Evolutionary conservation across 345 rosid genomes (phyloP).

Genomic region (Erodium maritimum): DNA sequence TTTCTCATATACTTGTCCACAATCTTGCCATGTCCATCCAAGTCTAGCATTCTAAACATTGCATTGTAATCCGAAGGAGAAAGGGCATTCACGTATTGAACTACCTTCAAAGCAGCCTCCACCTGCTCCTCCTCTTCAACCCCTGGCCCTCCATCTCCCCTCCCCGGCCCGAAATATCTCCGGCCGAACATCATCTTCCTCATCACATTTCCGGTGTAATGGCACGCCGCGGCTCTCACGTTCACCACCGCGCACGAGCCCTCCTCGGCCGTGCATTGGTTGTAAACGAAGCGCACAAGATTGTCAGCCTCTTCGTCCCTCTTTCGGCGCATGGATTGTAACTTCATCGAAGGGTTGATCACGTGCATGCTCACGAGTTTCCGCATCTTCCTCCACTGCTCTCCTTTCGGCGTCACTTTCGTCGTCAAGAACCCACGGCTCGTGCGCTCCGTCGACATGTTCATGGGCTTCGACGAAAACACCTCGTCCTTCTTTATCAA

Average conservation of each 20-base stretch:
- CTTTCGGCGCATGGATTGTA: slow-evolving; percentile 1
- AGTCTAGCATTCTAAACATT: slow-evolving; percentile 25
- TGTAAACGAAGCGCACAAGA: slow-evolving; percentile 11
- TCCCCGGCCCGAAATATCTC: slow-evolving; percentile 38
- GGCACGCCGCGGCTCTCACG: slow-evolving; percentile 19
- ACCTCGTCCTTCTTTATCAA: slow-evolving; percentile 15
- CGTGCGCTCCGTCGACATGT: slow-evolving; percentile 2
- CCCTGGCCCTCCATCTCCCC: too few relatives aligned
- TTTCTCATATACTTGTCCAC: slow-evolving; percentile 11
- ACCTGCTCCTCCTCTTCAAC: slow-evolving; percentile 37
- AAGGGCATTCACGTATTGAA: slow-evolving; percentile 25
- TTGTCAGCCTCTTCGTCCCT: slow-evolving; percentile 20
- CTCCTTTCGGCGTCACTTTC: slow-evolving; percentile 2
- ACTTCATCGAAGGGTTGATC: slow-evolving; percentile 1
- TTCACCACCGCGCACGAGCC: slow-evolving; percentile 11
- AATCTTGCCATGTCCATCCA: slow-evolving; percentile 44
- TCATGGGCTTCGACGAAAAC: slow-evolving; percentile 11
- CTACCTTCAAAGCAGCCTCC: slow-evolving; percentile 25
- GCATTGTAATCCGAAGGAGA: slow-evolving; percentile 44
- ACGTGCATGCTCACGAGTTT: slow-evolving; percentile 13
- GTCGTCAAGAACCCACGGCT: slow-evolving; percentile 15
- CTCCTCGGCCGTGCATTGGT: neutral
- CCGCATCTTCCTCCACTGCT: slow-evolving; percentile 15
- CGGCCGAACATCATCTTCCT: slow-evolving; percentile 25
- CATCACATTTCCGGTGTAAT: slow-evolving; percentile 34